These are phyloP conservation scores for Saccharomyces hybrid DNA, from an alignment of 1,139 yeast genomes.

Conservation along the genomic window DNA sequence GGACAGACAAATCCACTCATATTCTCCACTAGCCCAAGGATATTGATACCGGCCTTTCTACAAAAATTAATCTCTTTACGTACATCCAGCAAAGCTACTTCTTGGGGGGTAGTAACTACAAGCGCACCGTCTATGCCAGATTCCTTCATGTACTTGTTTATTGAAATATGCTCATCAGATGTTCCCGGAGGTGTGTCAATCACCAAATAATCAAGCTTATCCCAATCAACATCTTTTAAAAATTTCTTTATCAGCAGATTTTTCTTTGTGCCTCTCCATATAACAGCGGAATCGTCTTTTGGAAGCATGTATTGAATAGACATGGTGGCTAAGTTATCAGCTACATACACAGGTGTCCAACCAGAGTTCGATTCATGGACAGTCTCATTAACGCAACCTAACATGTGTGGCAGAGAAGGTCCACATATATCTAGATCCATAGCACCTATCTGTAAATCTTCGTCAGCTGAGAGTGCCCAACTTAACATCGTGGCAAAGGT, in stretches of 20 bases:
- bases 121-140: slow-evolving; percentile 94
- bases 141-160: slow-evolving; percentile 80
- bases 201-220: slow-evolving; percentile 68
- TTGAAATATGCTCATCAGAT: slow-evolving; percentile 91
- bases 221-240: slow-evolving; percentile 93
- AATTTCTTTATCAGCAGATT: slow-evolving; percentile 91
- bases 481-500: slow-evolving; percentile 92
- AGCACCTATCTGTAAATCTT: slow-evolving; percentile 81
- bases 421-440: slow-evolving; percentile 98
- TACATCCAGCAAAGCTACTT: slow-evolving; percentile 89
- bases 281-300: slow-evolving; percentile 84
- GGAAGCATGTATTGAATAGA: slow-evolving; percentile 95
- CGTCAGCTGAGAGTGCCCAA: slow-evolving; percentile 93
- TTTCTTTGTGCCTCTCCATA: slow-evolving; percentile 96
- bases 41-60: slow-evolving; percentile 75
- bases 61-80: slow-evolving; percentile 95
- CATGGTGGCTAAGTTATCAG: slow-evolving; percentile 92
- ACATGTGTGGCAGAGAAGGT: slow-evolving; percentile 90
- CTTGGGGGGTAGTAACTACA: slow-evolving; percentile 95
- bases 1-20: slow-evolving; percentile 99
- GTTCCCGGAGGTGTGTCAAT: slow-evolving; percentile 99
- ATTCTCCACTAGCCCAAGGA: slow-evolving; percentile 89
- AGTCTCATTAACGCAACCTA: slow-evolving; percentile 83
- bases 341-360: slow-evolving; percentile 94
- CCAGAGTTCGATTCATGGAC: slow-evolving; percentile 88